Evolutionary conservation across 257 asterid genomes (phyloP), one percentile per base, ranked within the genome.

Genomic region (Henckelia pumila): DNA sequence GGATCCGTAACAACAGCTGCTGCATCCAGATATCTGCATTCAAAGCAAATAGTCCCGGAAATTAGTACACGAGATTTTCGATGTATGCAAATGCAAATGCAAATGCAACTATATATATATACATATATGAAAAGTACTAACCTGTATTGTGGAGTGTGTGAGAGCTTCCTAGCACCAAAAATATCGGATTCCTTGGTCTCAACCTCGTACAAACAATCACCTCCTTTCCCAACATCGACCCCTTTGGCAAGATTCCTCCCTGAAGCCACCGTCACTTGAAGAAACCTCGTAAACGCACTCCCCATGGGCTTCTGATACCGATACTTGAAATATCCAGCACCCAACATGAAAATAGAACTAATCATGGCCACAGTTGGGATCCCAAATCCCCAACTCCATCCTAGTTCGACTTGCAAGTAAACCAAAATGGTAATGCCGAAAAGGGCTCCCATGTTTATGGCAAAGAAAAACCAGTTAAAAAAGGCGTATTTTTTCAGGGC

Each of bases 401-500:
- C 96, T 13, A 78, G 82, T 63, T 81, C 72, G 0, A 74, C 83
- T 74, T 87, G 85, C 0, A 87, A 14, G 44, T 84, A 89, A 56
- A 89, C 95, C 37, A 89, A 5, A 9, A 89, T 63, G 0, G 95
- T 89, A 40, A 89, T 84, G 13, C 95, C 96, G 56, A 87, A 50
- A 19, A 87, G 81, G 29, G 95, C 95, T n/a, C 93, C 96, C 89
- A 81, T 84, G 77, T 89, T 89, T 30, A 89, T 89, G 35, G 95
- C 95, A 40, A 87, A 87, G 86, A 85, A 89, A 71, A 87, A 89
- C 95, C 96, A 89, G 52, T 89, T 87, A 78, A 89, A 89, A 55
- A 89, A 89, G 3, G 91, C 78, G 19, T 83, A 89, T n/a, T 89
- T 89, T 58, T 79, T 85, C 16, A 62, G 80, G 2, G 84, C 84